phyloP scores from a whole-genome alignment of 495 filamentous ascomycete species.

The Saxophila tyrrhenica region DNA sequence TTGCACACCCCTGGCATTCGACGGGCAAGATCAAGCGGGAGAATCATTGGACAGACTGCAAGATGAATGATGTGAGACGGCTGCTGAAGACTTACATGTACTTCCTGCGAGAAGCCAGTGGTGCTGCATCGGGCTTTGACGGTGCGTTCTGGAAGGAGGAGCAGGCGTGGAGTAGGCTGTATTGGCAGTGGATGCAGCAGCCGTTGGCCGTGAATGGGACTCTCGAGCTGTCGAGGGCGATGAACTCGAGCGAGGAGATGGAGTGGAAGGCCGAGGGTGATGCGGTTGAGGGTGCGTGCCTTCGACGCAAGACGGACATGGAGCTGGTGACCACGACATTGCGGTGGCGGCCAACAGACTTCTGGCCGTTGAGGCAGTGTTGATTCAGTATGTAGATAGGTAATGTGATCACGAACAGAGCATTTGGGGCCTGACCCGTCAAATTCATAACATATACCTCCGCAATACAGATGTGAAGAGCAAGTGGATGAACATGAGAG shows the following conservation, averaged over 20 bases:
- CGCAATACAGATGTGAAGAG: not conserved
- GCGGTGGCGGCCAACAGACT: not conserved
- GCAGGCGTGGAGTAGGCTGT: constrained; percentile 7
- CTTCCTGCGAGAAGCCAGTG: constrained; percentile 2
- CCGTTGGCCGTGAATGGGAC: not conserved
- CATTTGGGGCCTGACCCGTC: no score
- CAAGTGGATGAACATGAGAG: not conserved
- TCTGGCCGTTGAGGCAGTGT: not conserved
- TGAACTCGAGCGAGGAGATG: not conserved
- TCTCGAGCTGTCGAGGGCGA: not conserved
- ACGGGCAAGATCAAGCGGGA: not conserved
- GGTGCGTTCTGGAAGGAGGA: constrained; percentile 1
- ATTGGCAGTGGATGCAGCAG: constrained; percentile 5
- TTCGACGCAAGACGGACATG: not conserved
- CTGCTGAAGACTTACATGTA: constrained; percentile 13
- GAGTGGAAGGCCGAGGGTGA: not conserved
- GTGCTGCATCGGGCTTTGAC: constrained; percentile 4
- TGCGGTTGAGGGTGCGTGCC: not conserved
- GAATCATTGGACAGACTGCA: constrained; percentile 10
- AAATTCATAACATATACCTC: no score
- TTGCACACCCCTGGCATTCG: constrained; percentile 16
- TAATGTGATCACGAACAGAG: no score
- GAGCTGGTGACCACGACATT: not conserved
- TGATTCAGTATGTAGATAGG: not conserved
- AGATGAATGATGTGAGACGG: constrained; percentile 11